phyloP scores from a whole-genome alignment of 805 yeast genomes.

The Sungouiella thailandica region DNA sequence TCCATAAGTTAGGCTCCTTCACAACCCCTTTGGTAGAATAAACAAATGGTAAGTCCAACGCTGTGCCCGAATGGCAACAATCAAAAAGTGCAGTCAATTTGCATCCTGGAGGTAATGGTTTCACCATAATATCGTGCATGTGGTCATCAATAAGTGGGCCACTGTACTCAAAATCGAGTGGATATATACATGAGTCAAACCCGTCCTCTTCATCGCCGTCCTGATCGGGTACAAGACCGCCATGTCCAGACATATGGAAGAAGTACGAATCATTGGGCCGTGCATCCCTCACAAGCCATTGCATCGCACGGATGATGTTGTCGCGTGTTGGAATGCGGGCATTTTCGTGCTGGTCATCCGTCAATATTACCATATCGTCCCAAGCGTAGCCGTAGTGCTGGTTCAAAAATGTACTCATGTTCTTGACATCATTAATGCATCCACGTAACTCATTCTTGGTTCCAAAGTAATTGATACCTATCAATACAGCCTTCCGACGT shows the following conservation, averaged over 20 bases:
- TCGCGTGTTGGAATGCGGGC: conserved; percentile 55
- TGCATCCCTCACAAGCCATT: conserved; percentile 73
- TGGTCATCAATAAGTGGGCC: conserved; percentile 74
- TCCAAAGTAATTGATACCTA: conserved; percentile 78
- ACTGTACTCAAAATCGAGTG: conserved; percentile 60
- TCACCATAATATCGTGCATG: conserved; percentile 67
- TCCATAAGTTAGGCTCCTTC: conserved; percentile 74
- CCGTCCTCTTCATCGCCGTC: conserved; percentile 78
- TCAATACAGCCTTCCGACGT: conserved; percentile 63
- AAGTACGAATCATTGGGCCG: conserved; percentile 72
- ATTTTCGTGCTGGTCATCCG: conserved; percentile 49
- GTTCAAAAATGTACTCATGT: conserved; percentile 42
- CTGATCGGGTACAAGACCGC: conserved; percentile 65
- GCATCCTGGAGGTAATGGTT: conserved; percentile 65
- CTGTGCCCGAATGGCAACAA: conserved; percentile 85
- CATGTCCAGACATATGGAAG: conserved; percentile 86
- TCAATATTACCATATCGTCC: conserved; percentile 55
- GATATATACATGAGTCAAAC: conserved; percentile 66
- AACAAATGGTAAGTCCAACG: conserved; percentile 70
- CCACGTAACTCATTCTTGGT: conserved; percentile 59
- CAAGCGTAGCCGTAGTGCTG: conserved; percentile 39
- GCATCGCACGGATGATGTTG: conserved; percentile 74
- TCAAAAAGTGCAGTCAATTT: conserved; percentile 78
- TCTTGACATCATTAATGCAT: conserved; percentile 72
- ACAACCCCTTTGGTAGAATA: conserved; percentile 81